These are phyloP conservation scores for Endotrypanum monterogeii DNA, from an alignment of 208 protist species.

Conservation along the genomic window DNA sequence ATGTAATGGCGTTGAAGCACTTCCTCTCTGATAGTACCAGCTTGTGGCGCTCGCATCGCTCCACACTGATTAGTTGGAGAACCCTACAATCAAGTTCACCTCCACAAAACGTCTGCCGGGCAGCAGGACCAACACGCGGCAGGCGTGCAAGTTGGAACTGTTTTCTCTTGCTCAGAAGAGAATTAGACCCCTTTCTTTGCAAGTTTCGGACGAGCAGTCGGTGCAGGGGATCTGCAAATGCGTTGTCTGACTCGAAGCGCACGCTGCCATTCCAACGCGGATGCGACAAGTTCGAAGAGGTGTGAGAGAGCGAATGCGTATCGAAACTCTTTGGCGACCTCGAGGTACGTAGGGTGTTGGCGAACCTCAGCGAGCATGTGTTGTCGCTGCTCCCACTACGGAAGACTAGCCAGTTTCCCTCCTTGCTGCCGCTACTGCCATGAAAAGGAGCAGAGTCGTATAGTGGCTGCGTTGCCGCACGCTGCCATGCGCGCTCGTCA, in stretches of 20 bases:
- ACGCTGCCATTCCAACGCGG: conserved; percentile 16
- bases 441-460: neutral
- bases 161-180: neutral
- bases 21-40: neutral
- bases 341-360: conserved; percentile 29
- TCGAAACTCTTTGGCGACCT: neutral
- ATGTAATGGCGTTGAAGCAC: neutral
- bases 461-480: conserved; percentile 36
- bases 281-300: neutral
- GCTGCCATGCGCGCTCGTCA: conserved; percentile 49
- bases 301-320: conserved; percentile 2
- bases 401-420: conserved; percentile 44
- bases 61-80: neutral
- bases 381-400: conserved; percentile 55
- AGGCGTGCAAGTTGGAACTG: neutral
- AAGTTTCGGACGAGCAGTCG: conserved; percentile 22
- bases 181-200: neutral
- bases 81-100: neutral
- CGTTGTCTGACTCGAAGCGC: neutral
- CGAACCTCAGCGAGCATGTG: conserved; percentile 34
- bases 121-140: neutral
- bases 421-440: conserved; percentile 9
- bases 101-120: neutral
- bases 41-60: conserved; percentile 2
- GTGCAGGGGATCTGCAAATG: conserved; percentile 15